These are phyloP conservation scores for Nitzschia sp. DNA, from an alignment of 108 stramenopile genomes.

Conservation along the genomic window DNA sequence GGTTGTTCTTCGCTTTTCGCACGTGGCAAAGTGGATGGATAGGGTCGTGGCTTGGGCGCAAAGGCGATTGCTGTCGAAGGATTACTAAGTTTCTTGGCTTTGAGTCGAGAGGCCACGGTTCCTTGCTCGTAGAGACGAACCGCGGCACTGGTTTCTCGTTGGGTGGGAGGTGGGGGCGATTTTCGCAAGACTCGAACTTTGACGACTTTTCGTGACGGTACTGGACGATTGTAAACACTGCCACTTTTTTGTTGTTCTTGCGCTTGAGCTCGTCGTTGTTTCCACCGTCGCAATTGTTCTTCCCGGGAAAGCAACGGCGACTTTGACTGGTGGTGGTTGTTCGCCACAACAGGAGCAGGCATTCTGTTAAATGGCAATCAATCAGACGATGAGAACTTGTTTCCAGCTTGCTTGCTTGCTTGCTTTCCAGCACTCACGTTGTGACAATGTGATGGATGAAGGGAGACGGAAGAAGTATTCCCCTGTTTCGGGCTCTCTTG, in stretches of 20 bases:
- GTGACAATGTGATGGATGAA: too few relatives aligned
- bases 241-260: too few relatives aligned
- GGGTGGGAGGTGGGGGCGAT: background rate
- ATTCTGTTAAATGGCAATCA: too few relatives aligned
- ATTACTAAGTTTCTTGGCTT: background rate
- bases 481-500: too few relatives aligned
- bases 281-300: constrained; percentile 11
- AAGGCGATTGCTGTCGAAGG: background rate
- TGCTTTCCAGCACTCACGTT: too few relatives aligned
- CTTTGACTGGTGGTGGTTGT: too few relatives aligned
- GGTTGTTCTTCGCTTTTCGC: background rate
- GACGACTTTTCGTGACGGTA: background rate
- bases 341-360: too few relatives aligned
- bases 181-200: constrained; percentile 10
- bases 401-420: too few relatives aligned
- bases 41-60: too few relatives aligned
- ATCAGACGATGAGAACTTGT: too few relatives aligned
- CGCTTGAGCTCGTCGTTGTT: background rate
- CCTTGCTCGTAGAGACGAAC: constrained; percentile 15
- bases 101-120: constrained; percentile 19
- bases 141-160: background rate
- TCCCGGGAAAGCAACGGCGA: constrained; percentile 6
- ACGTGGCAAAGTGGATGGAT: constrained; percentile 3
- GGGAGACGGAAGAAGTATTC: too few relatives aligned
- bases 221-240: too few relatives aligned